Base-by-base conservation (phyloP, 2,329 filamentous ascomycete genomes). In the Aspergillus sp. region DNA sequence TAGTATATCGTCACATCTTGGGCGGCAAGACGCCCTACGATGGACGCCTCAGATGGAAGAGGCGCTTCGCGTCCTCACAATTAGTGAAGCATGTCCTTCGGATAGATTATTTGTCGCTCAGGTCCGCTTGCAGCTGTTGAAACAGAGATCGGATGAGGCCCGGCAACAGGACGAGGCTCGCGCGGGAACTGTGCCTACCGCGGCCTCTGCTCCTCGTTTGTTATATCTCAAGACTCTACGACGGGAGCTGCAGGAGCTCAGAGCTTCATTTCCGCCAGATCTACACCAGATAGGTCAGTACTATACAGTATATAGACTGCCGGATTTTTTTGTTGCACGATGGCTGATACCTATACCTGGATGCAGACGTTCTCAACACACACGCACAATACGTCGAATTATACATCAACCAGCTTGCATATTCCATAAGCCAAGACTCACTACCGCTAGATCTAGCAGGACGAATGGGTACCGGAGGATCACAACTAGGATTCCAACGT, bases 31-130 rank as follows among this genome's bases (percentile, higher is more conserved):
- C 35, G 59, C 70, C 16, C 47, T 73, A 40, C 62, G 64, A 46
- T 74, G 71, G 71, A 71, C 68, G 3, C 56, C 66, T n/a, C 66
- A 68, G 48, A 73, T 74, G 70, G 71, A 73, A 52, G 65, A 71
- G 32, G 63, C 63, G 2, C 65, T 73, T 47, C 59, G 46, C 38
- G 48, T 64, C 16, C 60, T 74, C 5, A 53, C 53, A 38, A 54
- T 53, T 2, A 68, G 51, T 50, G 60, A 62, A 3, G 41, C 58
- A 20, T 69, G 58, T 32, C 55, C 61, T 4, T 52, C 59, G 1
- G 71, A 75, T 54, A 56, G 59, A 10, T 22, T 58, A 9, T 68
- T 75, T 41, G 61, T 63, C 8, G 52, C 61, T 24, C 73, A 74
- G 57, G 65, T 73, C 8, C 71, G 67, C 30, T 53, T 75, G 51